Conservation (phyloP, 345 rosid species). For the Stellera chamaejasme region DNA sequence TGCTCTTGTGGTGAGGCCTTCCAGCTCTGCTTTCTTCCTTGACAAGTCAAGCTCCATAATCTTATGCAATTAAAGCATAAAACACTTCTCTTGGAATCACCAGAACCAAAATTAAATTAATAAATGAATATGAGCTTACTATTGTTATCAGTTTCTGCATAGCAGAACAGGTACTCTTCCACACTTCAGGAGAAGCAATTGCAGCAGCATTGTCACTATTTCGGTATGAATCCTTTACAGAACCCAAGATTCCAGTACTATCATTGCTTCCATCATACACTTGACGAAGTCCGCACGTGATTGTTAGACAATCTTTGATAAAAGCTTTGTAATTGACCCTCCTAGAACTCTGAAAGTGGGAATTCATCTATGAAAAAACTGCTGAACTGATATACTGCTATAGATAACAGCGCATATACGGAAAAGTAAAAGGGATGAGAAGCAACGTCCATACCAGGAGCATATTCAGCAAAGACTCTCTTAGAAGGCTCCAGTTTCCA, state of each 20-base stretch:
- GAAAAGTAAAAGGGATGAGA: not conserved
- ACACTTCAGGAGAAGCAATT: conserved; percentile 41
- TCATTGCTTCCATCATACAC: conserved; percentile 14
- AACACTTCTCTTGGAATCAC: not conserved
- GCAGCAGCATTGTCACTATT: conserved; percentile 19
- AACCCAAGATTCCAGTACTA: conserved; percentile 9
- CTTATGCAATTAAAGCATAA: conserved; percentile 24
- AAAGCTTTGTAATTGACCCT: conserved; percentile 55
- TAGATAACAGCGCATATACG: not conserved
- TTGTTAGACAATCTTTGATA: conserved; percentile 55
- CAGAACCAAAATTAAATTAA: not conserved
- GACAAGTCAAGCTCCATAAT: conserved; percentile 74
- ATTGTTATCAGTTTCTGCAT: conserved; percentile 55
- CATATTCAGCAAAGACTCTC: conserved; percentile 58
- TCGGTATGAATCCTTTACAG: conserved; percentile 20
- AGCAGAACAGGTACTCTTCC: conserved; percentile 33
- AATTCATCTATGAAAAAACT: not conserved
- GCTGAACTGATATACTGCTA: not conserved
- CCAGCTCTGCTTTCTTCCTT: conserved; percentile 53
- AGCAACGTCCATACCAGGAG: conserved; percentile 50
- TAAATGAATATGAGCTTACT: conserved; percentile 23
- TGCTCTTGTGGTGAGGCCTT: conserved; percentile 55
- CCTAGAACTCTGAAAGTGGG: conserved; percentile 58
- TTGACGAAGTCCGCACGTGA: conserved; percentile 37
- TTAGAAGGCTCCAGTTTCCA: conserved; percentile 55